Evolutionary conservation across 2,329 filamentous ascomycete species (phyloP).

Genomic region (Alternaria arbusti): DNA sequence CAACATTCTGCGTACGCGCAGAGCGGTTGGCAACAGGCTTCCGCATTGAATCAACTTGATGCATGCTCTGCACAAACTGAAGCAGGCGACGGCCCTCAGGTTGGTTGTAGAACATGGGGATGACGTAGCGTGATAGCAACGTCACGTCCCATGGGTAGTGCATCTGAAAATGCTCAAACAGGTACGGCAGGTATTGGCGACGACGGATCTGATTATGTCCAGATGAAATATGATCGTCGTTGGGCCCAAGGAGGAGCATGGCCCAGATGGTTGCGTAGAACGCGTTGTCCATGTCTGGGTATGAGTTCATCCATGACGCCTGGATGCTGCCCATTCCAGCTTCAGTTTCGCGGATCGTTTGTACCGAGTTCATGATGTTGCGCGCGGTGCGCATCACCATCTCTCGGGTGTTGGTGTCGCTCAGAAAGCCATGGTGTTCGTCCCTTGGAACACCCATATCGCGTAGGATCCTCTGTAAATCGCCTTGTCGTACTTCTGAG

Average conservation of each 20-base stretch:
- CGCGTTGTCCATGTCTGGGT: conserved; percentile 63
- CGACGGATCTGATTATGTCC: conserved; percentile 42
- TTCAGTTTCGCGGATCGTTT: conserved; percentile 52
- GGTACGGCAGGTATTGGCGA: conserved; percentile 67
- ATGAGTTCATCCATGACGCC: conserved; percentile 32
- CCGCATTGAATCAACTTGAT: conserved; percentile 62
- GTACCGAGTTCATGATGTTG: conserved; percentile 79
- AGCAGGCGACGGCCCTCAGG: conserved; percentile 62
- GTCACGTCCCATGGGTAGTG: conserved; percentile 75
- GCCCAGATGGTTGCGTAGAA: conserved; percentile 80
- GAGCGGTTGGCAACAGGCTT: conserved; percentile 46
- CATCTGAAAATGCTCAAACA: conserved; percentile 69
- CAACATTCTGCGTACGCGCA: conserved; percentile 22
- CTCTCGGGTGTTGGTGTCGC: conserved; percentile 67
- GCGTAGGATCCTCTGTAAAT: conserved; percentile 66
- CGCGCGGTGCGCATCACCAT: conserved; percentile 78
- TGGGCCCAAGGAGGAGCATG: conserved; percentile 50
- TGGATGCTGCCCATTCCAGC: conserved; percentile 27
- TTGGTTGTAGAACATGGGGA: conserved; percentile 63
- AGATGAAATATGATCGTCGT: conserved; percentile 30
- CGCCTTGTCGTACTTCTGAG: conserved; percentile 67
- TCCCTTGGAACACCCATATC: conserved; percentile 54
- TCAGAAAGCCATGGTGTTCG: conserved; percentile 62
- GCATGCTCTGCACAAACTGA: conserved; percentile 62
- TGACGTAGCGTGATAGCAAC: conserved; percentile 71